Percentiles rank a stretch among this genome's conserved stretches.
These are phyloP conservation scores for Globomyces pollinis-pini DNA, from an alignment of 192 early-diverging fungal species.

Conservation along the genomic window DNA sequence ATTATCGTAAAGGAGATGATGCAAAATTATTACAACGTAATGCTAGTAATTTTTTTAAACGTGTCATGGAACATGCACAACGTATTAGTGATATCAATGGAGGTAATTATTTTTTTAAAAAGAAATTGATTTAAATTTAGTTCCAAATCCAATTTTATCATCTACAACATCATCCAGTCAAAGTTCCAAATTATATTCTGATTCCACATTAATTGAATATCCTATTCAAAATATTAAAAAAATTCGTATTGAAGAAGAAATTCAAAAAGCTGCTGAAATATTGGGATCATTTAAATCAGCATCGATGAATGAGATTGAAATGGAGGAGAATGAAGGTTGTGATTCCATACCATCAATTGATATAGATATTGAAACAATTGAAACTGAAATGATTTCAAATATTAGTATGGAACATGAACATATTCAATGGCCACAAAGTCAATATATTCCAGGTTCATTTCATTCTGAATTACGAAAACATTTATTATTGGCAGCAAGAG, in stretches of 20 bases:
- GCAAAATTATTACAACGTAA: background rate
- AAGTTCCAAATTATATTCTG: no score
- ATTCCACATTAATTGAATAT: no score
- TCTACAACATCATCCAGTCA: background rate
- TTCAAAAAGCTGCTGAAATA: background rate
- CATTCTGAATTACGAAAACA: background rate
- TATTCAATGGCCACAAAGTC: background rate
- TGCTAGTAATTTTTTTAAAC: slow-evolving; percentile 12
- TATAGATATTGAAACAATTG: background rate
- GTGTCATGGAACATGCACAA: slow-evolving; percentile 7
- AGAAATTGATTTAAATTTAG: no score
- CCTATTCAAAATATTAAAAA: no score
- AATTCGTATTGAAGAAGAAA: background rate
- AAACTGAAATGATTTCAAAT: background rate
- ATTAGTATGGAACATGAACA: background rate
- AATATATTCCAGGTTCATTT: background rate
- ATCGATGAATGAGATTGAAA: background rate
- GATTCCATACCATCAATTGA: background rate
- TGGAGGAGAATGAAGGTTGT: background rate
- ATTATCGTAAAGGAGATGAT: slow-evolving; percentile 8
- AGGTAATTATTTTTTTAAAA: background rate
- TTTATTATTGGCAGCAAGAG: background rate
- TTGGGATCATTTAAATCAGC: background rate
- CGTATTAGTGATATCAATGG: background rate
- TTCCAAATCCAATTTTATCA: no score